Conservation (phyloP, 2,329 filamentous ascomycete species). For the Claviceps spartinae region DNA sequence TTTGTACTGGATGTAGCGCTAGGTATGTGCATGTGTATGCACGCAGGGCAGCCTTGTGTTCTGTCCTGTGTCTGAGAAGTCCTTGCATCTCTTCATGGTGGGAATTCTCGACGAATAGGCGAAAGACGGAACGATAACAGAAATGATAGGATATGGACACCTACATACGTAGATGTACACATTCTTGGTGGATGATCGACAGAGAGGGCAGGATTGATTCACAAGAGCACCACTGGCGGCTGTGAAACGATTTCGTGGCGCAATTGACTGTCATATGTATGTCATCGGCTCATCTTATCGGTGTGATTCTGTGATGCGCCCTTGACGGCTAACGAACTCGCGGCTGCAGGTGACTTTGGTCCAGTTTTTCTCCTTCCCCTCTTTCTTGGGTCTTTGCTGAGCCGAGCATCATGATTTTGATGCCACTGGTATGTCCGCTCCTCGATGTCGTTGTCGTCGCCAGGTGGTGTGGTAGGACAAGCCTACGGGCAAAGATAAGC, state of each 20-base stretch:
- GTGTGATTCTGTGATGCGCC: neutral
- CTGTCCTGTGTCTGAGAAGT: neutral
- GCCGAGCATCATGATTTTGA: neutral
- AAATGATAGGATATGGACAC: neutral
- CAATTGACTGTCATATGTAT: neutral
- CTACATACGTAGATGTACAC: neutral
- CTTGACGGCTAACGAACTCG: neutral
- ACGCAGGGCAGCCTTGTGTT: conserved; percentile 1
- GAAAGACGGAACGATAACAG: neutral
- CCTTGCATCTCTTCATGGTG: neutral
- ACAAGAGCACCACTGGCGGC: neutral
- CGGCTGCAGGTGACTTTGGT: neutral
- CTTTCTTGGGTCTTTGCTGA: neutral
- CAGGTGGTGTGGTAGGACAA: conserved; percentile 1
- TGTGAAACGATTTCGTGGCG: neutral
- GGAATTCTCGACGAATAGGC: neutral
- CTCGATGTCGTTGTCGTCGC: neutral
- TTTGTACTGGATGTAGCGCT: neutral
- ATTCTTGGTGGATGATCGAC: too few species aligned
- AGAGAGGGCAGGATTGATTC: neutral
- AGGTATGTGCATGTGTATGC: neutral
- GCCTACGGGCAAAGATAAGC: neutral
- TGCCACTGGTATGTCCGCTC: neutral
- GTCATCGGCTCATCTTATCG: neutral
- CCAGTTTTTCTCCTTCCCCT: too few species aligned